Base-by-base conservation (phyloP, 179 eudicot genomes). In the Patellifolia procumbens region DNA sequence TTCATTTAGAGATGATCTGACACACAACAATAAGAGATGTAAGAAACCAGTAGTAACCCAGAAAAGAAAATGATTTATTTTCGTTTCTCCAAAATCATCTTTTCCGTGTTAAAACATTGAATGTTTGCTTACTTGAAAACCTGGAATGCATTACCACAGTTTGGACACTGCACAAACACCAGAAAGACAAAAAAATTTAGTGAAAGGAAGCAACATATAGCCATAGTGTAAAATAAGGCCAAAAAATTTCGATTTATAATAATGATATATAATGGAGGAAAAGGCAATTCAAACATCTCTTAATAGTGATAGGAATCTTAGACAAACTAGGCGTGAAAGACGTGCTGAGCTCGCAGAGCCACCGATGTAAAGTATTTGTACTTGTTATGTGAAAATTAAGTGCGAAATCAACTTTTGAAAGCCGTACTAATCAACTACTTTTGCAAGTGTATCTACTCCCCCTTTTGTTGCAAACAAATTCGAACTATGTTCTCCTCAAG, bases 121-220 rank as follows among this genome's bases (percentile, higher is more conserved):
- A 20, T 46, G 67, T 52, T 76, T 37, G 61, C 89, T 78, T 89
- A 92, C 98, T 91, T 94, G 87, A 94, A 89, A 78, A 91, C 84
- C 82, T 89, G 94, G 78, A 94, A 94, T 16, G 85, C 87, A 77
- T 87, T 92, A 78, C 92, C 91, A 80, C 98, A 94, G 86, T 89
- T 94, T 64, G 97, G 98, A 72, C 98, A 94, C 97, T 92, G 97
- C 91, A 89, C 43, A 73, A 45, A 81, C 61, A 72, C 34, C 56
- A 78, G 31, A 37, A 12, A 58, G 53, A 34, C 32, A 74, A 29
- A 56, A 58, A 67, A 26, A 69, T 53, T 63, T 60, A 32, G 83
- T 83, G 53, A 86, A 60, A 66, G 46, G 75, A 76, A 74, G 43
- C 5, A 83, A 49, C 51, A 76, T 0, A 74, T 7, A 42, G 9